A percentile compares a stretch with the other conserved stretches of the same genome.
Evolutionary conservation across 1,284 basidiomycete genomes (phyloP).

Genomic region (Austroboletus niveus): DNA sequence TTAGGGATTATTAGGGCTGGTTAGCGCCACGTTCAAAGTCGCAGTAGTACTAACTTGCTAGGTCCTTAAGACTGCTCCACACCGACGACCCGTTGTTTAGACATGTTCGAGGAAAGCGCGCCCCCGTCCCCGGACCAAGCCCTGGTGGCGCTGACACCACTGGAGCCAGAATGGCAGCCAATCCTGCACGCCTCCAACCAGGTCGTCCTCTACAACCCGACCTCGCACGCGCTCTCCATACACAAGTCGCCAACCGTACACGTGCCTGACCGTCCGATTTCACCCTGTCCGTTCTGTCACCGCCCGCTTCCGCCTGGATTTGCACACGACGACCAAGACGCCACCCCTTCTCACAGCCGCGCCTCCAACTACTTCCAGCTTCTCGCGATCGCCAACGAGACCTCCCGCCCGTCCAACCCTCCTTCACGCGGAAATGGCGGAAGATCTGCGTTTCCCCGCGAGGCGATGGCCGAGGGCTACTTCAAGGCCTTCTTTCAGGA

Average conservation of each 20-base stretch:
- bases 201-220: conserved; percentile 86
- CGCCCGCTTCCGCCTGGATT: conserved; percentile 45
- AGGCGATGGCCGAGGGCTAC: conserved; percentile 78
- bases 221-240: conserved; percentile 81
- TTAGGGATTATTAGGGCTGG: conserved; percentile 4
- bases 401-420: conserved; percentile 54
- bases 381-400: conserved; percentile 66
- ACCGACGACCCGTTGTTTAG: too few relatives aligned
- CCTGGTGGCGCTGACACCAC: conserved; percentile 27
- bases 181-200: conserved; percentile 80
- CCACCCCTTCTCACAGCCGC: conserved; percentile 40
- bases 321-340: conserved; percentile 28
- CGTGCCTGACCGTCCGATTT: conserved; percentile 18
- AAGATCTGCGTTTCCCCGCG: conserved; percentile 49
- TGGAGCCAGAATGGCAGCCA: conserved; percentile 54
- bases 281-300: conserved; percentile 71
- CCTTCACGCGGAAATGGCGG: conserved; percentile 26
- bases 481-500: conserved; percentile 88
- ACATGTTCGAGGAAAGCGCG: conserved; percentile 32
- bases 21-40: too few relatives aligned
- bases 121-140: conserved; percentile 32
- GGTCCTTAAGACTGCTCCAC: neutral
- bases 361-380: conserved; percentile 76
- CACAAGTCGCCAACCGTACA: conserved; percentile 36
- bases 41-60: too few relatives aligned